phyloP scores from a whole-genome alignment of 2,329 filamentous ascomycete genomes.

The Cyphellophora attinorum region DNA sequence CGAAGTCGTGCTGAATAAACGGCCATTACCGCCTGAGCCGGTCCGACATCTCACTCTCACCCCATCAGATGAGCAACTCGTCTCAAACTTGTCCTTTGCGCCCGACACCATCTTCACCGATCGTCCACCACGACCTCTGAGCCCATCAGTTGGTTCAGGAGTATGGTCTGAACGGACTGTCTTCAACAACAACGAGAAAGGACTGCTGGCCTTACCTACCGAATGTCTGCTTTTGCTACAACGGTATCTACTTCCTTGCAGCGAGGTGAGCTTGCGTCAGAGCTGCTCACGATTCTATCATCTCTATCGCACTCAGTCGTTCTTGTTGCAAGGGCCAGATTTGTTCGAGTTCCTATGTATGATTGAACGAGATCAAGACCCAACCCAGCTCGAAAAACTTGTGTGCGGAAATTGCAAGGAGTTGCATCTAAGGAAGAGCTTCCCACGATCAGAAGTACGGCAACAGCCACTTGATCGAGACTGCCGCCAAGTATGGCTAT shows the following conservation, averaged over 20 bases:
- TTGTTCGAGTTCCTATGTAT: slow-evolving; percentile 19
- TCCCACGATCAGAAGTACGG: slow-evolving; percentile 14
- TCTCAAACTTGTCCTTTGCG: slow-evolving; percentile 14
- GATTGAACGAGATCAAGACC: slow-evolving; percentile 18
- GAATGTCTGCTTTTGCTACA: slow-evolving; percentile 16
- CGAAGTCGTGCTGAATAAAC: slow-evolving; percentile 1
- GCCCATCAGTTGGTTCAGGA: slow-evolving; percentile 12
- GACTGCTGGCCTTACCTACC: slow-evolving; percentile 17
- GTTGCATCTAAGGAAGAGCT: slow-evolving; percentile 13
- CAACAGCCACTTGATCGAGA: slow-evolving; percentile 12
- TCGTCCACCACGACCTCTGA: slow-evolving; percentile 10
- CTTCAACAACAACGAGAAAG: slow-evolving; percentile 18
- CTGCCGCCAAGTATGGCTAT: slow-evolving; percentile 19
- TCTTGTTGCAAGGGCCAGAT: slow-evolving; percentile 15
- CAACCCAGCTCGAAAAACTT: slow-evolving; percentile 12
- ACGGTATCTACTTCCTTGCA: slow-evolving; percentile 12
- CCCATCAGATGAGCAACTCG: slow-evolving; percentile 18
- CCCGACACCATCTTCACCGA: slow-evolving; percentile 16
- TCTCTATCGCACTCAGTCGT: slow-evolving; percentile 15
- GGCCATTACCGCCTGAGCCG: too few species aligned
- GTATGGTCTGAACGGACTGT: slow-evolving; percentile 17
- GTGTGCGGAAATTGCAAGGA: slow-evolving; percentile 17
- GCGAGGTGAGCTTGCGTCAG: slow-evolving; percentile 17
- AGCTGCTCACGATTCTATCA: slow-evolving; percentile 17
- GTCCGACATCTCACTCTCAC: slow-evolving; percentile 12